A percentile compares a stretch with the other conserved stretches of the same genome.
Evolutionary conservation across 83 land plant species (phyloP).

Genomic region (Diphasiastrum complanatum): DNA sequence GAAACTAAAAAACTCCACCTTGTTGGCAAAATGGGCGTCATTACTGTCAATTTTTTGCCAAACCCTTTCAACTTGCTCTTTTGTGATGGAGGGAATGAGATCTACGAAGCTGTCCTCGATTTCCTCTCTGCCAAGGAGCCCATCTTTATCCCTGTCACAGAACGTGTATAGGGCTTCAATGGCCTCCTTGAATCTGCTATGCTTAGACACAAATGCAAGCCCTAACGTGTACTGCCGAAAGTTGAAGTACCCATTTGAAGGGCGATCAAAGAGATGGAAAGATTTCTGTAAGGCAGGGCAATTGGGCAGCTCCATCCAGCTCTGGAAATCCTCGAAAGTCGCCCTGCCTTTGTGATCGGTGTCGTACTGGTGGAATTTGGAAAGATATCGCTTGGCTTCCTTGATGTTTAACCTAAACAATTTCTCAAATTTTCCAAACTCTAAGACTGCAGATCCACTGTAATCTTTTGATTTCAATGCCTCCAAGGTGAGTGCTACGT

Average conservation of each 20-base stretch:
- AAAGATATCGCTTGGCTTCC: slow-evolving; percentile 25
- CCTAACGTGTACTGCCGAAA: slow-evolving; percentile 38
- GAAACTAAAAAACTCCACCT: slow-evolving; percentile 34
- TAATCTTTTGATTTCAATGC: slow-evolving; percentile 22
- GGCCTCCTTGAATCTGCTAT: slow-evolving; percentile 14
- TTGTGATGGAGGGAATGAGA: slow-evolving; percentile 17
- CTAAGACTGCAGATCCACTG: slow-evolving; percentile 18
- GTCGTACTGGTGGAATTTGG: slow-evolving; percentile 27
- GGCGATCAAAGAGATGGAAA: slow-evolving; percentile 28
- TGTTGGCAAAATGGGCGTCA: slow-evolving; percentile 25
- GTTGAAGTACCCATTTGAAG: slow-evolving; percentile 29
- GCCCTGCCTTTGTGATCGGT: slow-evolving; percentile 19
- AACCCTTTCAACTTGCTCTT: slow-evolving; percentile 24
- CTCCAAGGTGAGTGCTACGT: slow-evolving; percentile 27
- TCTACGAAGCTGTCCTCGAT: slow-evolving; percentile 21
- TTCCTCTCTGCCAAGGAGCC: slow-evolving; percentile 14
- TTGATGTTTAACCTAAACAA: slow-evolving; percentile 21
- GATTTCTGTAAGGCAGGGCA: slow-evolving; percentile 20
- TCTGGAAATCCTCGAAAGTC: slow-evolving; percentile 24
- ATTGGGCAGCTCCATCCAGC: slow-evolving; percentile 25
- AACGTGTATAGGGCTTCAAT: slow-evolving; percentile 27
- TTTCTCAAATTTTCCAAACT: slow-evolving; percentile 33
- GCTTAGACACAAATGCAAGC: slow-evolving; percentile 26
- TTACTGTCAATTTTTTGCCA: slow-evolving; percentile 25
- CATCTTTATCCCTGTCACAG: slow-evolving; percentile 30